Evolutionary conservation across 352 stramenopile species (phyloP).

Genomic region (Globisporangium carolinianum): DNA sequence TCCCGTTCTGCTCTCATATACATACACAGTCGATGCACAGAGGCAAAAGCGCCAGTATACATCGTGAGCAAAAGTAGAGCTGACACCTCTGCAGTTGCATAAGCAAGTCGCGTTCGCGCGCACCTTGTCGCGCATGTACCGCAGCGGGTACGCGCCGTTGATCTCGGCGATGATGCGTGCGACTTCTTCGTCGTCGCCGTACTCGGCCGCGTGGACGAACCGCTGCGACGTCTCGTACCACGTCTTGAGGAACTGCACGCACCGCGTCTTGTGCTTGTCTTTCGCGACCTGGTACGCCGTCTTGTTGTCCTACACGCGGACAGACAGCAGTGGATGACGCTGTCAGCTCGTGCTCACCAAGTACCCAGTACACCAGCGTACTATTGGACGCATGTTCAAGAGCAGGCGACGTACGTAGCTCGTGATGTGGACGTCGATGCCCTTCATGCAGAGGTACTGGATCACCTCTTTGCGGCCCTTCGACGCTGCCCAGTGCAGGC

Average conservation of each 20-base stretch:
- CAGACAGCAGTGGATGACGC: too few relatives aligned
- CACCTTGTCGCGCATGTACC: conserved; percentile 83
- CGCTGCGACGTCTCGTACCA: conserved; percentile 88
- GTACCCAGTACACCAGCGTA: not conserved
- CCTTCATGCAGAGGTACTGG: conserved; percentile 85
- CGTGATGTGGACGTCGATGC: conserved; percentile 85
- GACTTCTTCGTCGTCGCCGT: conserved; percentile 76
- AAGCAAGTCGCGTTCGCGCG: not conserved
- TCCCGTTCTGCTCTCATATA: conserved; percentile 51
- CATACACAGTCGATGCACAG: not conserved
- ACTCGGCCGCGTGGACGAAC: conserved; percentile 79
- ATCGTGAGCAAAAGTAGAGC: too few relatives aligned
- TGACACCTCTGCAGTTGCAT: too few relatives aligned
- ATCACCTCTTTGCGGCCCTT: conserved; percentile 84
- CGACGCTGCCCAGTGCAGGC: conserved; percentile 78
- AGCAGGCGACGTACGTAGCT: conserved; percentile 60
- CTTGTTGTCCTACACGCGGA: conserved; percentile 66
- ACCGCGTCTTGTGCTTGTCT: conserved; percentile 86
- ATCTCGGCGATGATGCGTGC: conserved; percentile 74
- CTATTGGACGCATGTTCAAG: not conserved
- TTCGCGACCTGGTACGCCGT: conserved; percentile 85
- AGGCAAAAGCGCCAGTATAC: too few relatives aligned
- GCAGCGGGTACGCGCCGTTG: conserved; percentile 68
- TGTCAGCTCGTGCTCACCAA: not conserved
- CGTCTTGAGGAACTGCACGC: conserved; percentile 80